These are phyloP conservation scores for Noccaea bulbosa DNA, from an alignment of 345 rosid species.

Conservation along the genomic window DNA sequence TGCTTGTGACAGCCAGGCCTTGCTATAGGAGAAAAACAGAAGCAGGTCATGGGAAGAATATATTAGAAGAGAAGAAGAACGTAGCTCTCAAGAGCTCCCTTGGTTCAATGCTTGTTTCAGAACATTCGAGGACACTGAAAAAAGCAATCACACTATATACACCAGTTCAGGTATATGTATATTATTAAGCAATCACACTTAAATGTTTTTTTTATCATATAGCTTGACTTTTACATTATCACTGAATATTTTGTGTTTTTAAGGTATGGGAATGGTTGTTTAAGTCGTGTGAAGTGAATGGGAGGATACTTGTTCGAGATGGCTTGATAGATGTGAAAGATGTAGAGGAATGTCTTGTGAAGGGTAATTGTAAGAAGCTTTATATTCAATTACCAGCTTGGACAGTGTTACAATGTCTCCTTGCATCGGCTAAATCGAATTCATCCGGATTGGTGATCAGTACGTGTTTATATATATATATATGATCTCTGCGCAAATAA, in stretches of 20 bases:
- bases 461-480: slow-evolving; percentile 41
- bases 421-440: slow-evolving; percentile 65
- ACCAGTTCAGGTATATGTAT: slow-evolving; percentile 72
- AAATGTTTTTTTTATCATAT: neutral
- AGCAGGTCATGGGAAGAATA: slow-evolving; percentile 39
- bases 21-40: slow-evolving; percentile 53
- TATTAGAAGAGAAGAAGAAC: slow-evolving; percentile 40
- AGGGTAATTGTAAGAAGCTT: slow-evolving; percentile 64
- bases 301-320: slow-evolving; percentile 64
- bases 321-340: slow-evolving; percentile 65
- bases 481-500: neutral
- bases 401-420: slow-evolving; percentile 75
- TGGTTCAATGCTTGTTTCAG: slow-evolving; percentile 51
- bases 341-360: slow-evolving; percentile 62
- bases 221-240: neutral
- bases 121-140: slow-evolving; percentile 62
- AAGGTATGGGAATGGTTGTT: slow-evolving; percentile 96
- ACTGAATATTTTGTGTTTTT: slow-evolving; percentile 11
- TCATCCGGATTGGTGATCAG: slow-evolving; percentile 71
- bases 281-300: slow-evolving; percentile 80
- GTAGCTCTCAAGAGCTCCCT: slow-evolving; percentile 47
- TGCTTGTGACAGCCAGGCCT: slow-evolving; percentile 76
- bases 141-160: slow-evolving; percentile 60
- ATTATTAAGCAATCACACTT: no score
- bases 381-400: slow-evolving; percentile 67